Base-by-base conservation (phyloP, 768 basidiomycete genomes). In the Mrakia frigida region DNA sequence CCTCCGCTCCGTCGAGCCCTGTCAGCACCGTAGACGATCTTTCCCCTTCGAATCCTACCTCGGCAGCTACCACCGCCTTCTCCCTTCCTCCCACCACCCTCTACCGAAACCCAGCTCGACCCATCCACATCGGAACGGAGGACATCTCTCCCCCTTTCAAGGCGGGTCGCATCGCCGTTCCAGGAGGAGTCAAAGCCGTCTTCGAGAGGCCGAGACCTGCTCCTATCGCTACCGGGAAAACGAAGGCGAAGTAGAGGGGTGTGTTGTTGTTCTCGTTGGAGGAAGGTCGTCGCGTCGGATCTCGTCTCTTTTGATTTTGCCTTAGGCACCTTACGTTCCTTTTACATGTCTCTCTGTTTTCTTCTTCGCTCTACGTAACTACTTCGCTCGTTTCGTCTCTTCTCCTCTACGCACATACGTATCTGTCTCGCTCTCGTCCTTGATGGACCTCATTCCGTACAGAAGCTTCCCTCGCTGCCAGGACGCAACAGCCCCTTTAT, bases 181-280 rank as follows among this genome's bases (percentile, higher is more conserved):
- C 37, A 14, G 65, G 65, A 37, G 65, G 65, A n/a, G 28, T 28
- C 25, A 56, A 56, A 11, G 56, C 25, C 56, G 65, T 41, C 25
- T 68, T 68, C 39, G 65, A 68, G 65, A 37, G 65, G 37, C 65
- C 65, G 4, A 43, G 65, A 41, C 65, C 37, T 16, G 65, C 65
- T 43, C 65, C 65, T 6, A 68, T 68, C 65, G 65, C 37, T 35
- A 65, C 63, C 9, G 33, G 63, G 35, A 35, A 21, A 21, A 6
- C 25, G 65, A 39, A 39, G 65, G 39, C 2, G 39, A 39, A n/a
- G 39, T 43, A 23, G 6, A 3, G 65, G 18, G 31, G 23, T 37
- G 2, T 6, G 6, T 37, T 18, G 6, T 21, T 9, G 21, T 65
- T 33, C 2, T 37, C 35, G 21, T 65, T 65, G 6, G 23, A 33